Evolutionary conservation across 106 monocot species (phyloP).

Genomic region (Agapanthus africanus): DNA sequence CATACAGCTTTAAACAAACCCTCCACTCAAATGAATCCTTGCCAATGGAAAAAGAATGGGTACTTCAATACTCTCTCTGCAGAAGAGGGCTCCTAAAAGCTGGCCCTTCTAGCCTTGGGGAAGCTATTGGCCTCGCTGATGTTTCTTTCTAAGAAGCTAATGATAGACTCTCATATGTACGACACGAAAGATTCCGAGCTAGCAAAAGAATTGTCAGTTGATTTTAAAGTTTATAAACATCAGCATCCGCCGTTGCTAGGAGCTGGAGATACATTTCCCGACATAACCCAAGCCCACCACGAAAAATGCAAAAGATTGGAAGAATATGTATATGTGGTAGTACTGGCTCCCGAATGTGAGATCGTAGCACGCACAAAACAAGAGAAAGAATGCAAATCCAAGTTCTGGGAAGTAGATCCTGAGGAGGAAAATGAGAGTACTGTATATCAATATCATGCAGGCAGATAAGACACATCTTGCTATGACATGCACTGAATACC

Average conservation of each 20-base stretch:
- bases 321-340: slow-evolving; percentile 42
- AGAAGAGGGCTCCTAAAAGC: slow-evolving; percentile 3
- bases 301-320: slow-evolving; percentile 34
- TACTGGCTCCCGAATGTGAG: slow-evolving; percentile 9
- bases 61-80: not conserved
- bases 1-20: not conserved
- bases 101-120: not conserved
- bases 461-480: not conserved
- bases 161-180: not conserved
- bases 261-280: slow-evolving; percentile 28
- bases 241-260: slow-evolving; percentile 8
- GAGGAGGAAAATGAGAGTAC: not conserved
- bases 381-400: slow-evolving; percentile 36
- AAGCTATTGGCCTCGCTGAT: not conserved
- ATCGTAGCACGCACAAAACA: slow-evolving; percentile 30
- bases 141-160: not conserved
- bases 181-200: not conserved
- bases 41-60: not conserved
- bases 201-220: slow-evolving; percentile 2
- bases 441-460: too few relatives aligned
- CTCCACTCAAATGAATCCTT: not conserved
- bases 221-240: not conserved
- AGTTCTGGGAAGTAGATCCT: slow-evolving; percentile 35
- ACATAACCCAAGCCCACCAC: slow-evolving; percentile 46
- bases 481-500: too few relatives aligned